These are phyloP conservation scores for Triticum timopheevii DNA, from an alignment of 176 grass and related monocot genomes.

Conservation along the genomic window DNA sequence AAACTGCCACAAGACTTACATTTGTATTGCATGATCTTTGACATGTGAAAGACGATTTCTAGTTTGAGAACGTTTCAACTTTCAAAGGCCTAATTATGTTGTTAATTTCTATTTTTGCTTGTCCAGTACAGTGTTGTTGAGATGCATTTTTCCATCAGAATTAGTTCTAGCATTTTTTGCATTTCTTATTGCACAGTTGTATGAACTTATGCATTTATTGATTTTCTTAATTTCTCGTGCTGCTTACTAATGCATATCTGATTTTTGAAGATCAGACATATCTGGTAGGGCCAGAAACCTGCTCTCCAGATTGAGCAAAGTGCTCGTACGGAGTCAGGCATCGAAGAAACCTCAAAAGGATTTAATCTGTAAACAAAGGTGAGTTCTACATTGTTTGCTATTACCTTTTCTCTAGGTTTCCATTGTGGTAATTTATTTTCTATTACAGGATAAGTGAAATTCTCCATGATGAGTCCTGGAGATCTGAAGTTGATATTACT, in stretches of 20 bases:
- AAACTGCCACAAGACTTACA: constrained; percentile 3
- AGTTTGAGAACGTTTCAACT: background rate
- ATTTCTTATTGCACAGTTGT: background rate
- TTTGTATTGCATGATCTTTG: constrained; percentile 2
- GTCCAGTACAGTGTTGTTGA: background rate
- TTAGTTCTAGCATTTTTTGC: constrained; percentile 17
- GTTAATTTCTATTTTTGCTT: background rate
- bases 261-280: constrained; percentile 96
- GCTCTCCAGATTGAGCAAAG: constrained; percentile 92
- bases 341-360: constrained; percentile 80
- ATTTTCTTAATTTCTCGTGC: constrained; percentile 30
- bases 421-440: constrained; percentile 23
- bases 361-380: constrained; percentile 73
- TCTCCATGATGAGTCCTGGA: constrained; percentile 59
- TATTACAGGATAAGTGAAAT: constrained; percentile 77
- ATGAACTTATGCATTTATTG: background rate
- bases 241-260: constrained; percentile 54
- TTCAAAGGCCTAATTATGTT: background rate
- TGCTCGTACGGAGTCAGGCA: constrained; percentile 66
- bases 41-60: background rate
- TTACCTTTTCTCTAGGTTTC: background rate
- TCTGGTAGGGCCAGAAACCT: constrained; percentile 80
- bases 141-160: constrained; percentile 7
- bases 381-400: constrained; percentile 21
- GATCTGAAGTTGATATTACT: constrained; percentile 60